Percentiles rank a stretch among this genome's conserved stretches.
These are phyloP conservation scores for Akanthomyces dipterigenus DNA, from an alignment of 2,329 filamentous ascomycete genomes.

Conservation along the genomic window DNA sequence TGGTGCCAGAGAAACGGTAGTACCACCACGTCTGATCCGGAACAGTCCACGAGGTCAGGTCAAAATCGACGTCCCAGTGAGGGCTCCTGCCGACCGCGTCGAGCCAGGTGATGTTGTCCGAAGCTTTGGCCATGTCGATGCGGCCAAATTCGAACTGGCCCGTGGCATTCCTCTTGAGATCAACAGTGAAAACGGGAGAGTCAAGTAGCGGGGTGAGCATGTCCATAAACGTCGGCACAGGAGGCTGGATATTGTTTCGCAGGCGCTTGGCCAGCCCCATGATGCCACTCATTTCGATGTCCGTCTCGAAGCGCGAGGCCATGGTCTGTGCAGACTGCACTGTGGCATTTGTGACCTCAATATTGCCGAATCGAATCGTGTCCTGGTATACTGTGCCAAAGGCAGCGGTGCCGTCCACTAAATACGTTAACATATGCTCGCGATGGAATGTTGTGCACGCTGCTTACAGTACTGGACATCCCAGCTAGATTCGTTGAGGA, in stretches of 20 bases:
- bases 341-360: conserved; percentile 37
- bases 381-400: conserved; percentile 45
- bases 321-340: conserved; percentile 43
- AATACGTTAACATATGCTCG: not conserved
- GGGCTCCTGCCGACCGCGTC: conserved; percentile 24
- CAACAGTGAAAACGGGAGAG: conserved; percentile 40
- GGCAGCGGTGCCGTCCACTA: conserved; percentile 39
- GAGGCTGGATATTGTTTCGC: conserved; percentile 36
- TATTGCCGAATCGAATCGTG: conserved; percentile 37
- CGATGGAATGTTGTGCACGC: not conserved
- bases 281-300: conserved; percentile 40
- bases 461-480: conserved; percentile 41
- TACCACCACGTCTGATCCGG: conserved; percentile 46
- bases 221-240: conserved; percentile 38
- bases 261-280: conserved; percentile 44
- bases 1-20: conserved; percentile 46
- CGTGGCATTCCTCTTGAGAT: conserved; percentile 40
- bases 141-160: conserved; percentile 47
- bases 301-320: conserved; percentile 36
- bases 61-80: conserved; percentile 42
- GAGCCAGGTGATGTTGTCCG: conserved; percentile 37
- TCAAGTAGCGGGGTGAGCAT: conserved; percentile 34
- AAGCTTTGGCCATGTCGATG: conserved; percentile 34
- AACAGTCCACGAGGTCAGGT: conserved; percentile 33
- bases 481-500: conserved; percentile 40